Base-by-base conservation (phyloP, 2,329 filamentous ascomycete genomes). In the Huntiella savannae region DNA sequence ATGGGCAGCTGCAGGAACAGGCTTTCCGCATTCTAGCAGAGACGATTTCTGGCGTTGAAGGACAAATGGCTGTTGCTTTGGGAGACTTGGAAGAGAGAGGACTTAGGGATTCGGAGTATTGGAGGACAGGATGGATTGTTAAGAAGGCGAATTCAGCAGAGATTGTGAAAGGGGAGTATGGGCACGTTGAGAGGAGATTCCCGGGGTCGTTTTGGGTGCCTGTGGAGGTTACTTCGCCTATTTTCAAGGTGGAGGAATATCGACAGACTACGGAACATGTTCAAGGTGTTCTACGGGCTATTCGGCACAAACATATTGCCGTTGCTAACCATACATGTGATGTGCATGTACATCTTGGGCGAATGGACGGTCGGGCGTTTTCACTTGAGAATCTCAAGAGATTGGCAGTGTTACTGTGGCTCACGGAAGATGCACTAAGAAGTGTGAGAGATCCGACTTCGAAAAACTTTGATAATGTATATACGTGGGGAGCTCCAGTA, bases 91-190 rank as follows among this genome's bases (percentile, higher is more conserved):
- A 52, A 5, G 39, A 48, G 6, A 37, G 40, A 6, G 52, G 52
- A 3, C 40, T 45, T 7, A 48, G 54, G 4, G 60, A 61, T 46
- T 51, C 53, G 13, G 54, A 61, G 16, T 61, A 55, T 45, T 63
- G 60, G 61, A 49, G 49, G n/a, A 55, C 56, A 1, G 54, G 58
- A 45, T 64, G 62, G 62, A 58, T 63, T 19, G 59, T 65, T 34
- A 63, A 65, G 48, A 60, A 59, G 45, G 58, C 62, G 34, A 63
- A 62, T 50, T 64, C 62, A n/a, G 60, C 60, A 8, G 41, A 36
- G 13, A 16, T 3, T 55, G 57, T 40, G 57, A 59, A 2, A 49
- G 51, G 32, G 8, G 52, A 54, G 3, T 50, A 52, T 6, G 55
- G 60, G 33, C 50, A 52, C 5, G 12, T 48, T 12, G 40, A 34